Base-by-base conservation (phyloP, 2,329 filamentous ascomycete species). In the Diaporthe caulivora region DNA sequence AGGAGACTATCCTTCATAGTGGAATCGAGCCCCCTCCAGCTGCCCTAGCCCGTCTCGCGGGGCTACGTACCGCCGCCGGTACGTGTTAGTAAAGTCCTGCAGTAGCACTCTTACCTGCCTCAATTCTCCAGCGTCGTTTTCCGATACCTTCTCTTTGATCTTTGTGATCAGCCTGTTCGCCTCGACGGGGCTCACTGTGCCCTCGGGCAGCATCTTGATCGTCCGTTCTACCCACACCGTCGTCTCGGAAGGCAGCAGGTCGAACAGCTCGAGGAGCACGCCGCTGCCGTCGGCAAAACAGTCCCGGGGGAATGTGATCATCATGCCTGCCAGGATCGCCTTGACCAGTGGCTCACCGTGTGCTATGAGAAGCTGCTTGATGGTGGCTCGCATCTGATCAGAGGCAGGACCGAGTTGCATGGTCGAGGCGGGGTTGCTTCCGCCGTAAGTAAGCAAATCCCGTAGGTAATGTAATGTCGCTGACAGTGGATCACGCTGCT, bases 221-320 rank as follows among this genome's bases (percentile, higher is more conserved):
- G 97, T 98, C 26, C 87, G 89, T 76, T 95, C 92, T 29, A 98
- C 92, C 95, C 97, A 98, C 8, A 86, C 83, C 1, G 93, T 91
- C 18, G 95, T 94, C 80, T 97, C 90, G 70, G 90, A 87, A 0
- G 97, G 97, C 80, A 97, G 87, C 53, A 98, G 86, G 81, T 98
- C 93, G 80, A 99, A 98, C 76, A 98, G 87, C 4, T 93, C 92
- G 74, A 99, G 90, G 69, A 99, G 85, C n/a, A 98, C 94, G 6
- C 95, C 95, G 64, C 95, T 98, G 21, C 95, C 95, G 80, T 99
- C 97, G 0, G 95, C 92, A 80, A 98, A 97, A 84, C 95, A 98
- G 82, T 98, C 97, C 55, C 94, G 91, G 0, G 97, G 97, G 84
- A 99, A 99, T 0, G 93, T 97, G 82, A 98, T 98, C 96, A 99